These are phyloP conservation scores for Trichoderma aggressivum DNA, from an alignment of 2,329 filamentous ascomycete genomes.

Conservation along the genomic window DNA sequence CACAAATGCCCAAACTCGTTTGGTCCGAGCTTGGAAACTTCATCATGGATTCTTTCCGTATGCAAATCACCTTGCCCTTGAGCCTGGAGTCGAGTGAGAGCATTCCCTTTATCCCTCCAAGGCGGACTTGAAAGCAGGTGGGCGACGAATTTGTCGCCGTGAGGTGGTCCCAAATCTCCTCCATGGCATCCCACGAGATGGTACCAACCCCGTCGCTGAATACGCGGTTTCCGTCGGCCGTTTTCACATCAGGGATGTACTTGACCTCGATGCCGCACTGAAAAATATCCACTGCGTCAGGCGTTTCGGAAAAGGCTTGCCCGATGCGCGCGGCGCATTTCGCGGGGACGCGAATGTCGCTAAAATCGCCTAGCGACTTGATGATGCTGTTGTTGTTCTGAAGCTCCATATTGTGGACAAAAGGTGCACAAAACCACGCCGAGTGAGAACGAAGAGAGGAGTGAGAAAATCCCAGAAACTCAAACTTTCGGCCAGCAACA, in stretches of 20 bases:
- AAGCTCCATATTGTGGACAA: constrained; percentile 32
- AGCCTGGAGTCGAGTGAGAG: constrained; percentile 65
- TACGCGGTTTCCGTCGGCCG: constrained; percentile 45
- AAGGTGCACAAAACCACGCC: constrained; percentile 59
- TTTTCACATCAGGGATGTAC: constrained; percentile 51
- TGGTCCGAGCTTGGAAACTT: constrained; percentile 64
- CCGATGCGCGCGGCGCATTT: constrained; percentile 59
- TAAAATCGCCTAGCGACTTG: constrained; percentile 48
- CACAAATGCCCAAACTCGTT: constrained; percentile 67
- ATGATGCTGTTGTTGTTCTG: constrained; percentile 45
- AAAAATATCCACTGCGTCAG: constrained; percentile 54
- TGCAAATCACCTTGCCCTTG: constrained; percentile 52
- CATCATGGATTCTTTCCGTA: constrained; percentile 70
- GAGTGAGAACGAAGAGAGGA: constrained; percentile 71
- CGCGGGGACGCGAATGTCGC: constrained; percentile 49
- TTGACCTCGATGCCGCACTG: constrained; percentile 34
- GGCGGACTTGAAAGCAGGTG: constrained; percentile 72
- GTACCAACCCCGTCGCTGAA: constrained; percentile 82
- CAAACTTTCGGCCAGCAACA: constrained; percentile 60
- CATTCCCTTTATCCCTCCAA: constrained; percentile 74
- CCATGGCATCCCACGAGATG: constrained; percentile 59
- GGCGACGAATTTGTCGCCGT: constrained; percentile 47
- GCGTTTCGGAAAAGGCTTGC: constrained; percentile 72
- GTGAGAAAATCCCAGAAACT: constrained; percentile 75
- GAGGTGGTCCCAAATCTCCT: constrained; percentile 56